Conservation (phyloP, 202 grass and related monocot species). For the Brachypodium distachyon region DNA sequence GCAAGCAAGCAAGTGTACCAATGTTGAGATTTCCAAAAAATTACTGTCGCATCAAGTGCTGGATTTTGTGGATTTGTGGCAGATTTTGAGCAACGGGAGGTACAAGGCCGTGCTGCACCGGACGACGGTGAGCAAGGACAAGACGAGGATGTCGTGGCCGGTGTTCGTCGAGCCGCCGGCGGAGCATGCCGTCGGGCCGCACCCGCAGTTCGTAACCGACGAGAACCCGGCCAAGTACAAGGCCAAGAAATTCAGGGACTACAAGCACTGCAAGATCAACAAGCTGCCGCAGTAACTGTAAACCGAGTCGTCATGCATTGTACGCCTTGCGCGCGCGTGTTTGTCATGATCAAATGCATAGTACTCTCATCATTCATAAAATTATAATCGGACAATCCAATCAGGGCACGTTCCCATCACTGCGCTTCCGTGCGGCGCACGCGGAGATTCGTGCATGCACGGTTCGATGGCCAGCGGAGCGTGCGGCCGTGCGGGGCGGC, state of each 20-base stretch:
- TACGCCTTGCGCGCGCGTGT: background rate
- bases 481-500: too few species aligned
- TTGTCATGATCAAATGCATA: background rate
- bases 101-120: conserved; percentile 76
- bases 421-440: too few species aligned
- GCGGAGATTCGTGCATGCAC: too few species aligned
- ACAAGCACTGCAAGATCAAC: conserved; percentile 72
- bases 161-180: conserved; percentile 47
- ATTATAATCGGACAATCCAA: too few species aligned
- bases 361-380: too few species aligned
- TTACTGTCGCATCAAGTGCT: background rate
- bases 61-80: background rate
- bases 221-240: conserved; percentile 54
- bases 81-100: conserved; percentile 73
- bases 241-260: conserved; percentile 74
- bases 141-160: conserved; percentile 72
- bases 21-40: too few species aligned
- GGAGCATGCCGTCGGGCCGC: conserved; percentile 47
- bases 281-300: conserved; percentile 49
- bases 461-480: too few species aligned
- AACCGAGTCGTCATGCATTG: background rate
- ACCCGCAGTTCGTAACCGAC: conserved; percentile 30
- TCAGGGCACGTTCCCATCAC: too few species aligned
- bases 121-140: conserved; percentile 65
- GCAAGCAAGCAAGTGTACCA: conserved; percentile 12